phyloP scores from a whole-genome alignment of 805 yeast species.

The Metschnikowia anglica region DNA sequence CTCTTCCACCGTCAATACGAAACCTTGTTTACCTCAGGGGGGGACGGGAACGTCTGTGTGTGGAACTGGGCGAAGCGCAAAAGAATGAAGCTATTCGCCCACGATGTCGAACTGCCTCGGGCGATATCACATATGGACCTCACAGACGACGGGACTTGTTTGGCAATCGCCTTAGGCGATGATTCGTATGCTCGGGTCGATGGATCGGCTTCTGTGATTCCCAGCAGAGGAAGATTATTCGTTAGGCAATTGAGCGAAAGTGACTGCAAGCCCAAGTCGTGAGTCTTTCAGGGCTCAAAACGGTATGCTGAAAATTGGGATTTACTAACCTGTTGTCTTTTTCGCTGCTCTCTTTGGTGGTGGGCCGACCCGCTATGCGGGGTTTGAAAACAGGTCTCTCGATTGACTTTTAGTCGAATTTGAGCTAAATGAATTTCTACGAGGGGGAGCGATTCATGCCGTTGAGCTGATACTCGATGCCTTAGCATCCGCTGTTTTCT shows the following conservation, averaged over 20 bases:
- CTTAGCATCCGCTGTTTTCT: too few species aligned
- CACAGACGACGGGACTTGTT: constrained; percentile 12
- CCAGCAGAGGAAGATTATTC: constrained; percentile 6
- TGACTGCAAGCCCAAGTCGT: constrained; percentile 14
- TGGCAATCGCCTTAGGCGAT: constrained; percentile 18
- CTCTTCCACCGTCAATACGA: constrained; percentile 39
- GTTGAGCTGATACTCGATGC: too few species aligned
- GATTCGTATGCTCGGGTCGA: constrained; percentile 11
- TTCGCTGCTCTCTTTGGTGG: too few species aligned
- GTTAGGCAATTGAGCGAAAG: constrained; percentile 10
- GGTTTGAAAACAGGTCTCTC: too few species aligned
- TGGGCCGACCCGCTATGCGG: too few species aligned
- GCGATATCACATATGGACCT: constrained; percentile 20
- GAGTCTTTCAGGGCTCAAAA: too few species aligned
- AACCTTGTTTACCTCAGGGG: constrained; percentile 51
- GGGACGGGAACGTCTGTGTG: constrained; percentile 49
- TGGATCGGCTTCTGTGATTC: not conserved
- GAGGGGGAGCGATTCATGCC: too few species aligned
- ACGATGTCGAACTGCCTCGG: constrained; percentile 4
- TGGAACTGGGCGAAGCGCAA: constrained; percentile 51
- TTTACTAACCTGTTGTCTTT: too few species aligned
- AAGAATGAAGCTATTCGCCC: constrained; percentile 38
- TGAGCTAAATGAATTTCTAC: too few species aligned
- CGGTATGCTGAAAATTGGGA: too few species aligned
- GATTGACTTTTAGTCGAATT: too few species aligned